phyloP scores from a whole-genome alignment of 2,329 filamentous ascomycete genomes.

The Blastomyces emzantsi region DNA sequence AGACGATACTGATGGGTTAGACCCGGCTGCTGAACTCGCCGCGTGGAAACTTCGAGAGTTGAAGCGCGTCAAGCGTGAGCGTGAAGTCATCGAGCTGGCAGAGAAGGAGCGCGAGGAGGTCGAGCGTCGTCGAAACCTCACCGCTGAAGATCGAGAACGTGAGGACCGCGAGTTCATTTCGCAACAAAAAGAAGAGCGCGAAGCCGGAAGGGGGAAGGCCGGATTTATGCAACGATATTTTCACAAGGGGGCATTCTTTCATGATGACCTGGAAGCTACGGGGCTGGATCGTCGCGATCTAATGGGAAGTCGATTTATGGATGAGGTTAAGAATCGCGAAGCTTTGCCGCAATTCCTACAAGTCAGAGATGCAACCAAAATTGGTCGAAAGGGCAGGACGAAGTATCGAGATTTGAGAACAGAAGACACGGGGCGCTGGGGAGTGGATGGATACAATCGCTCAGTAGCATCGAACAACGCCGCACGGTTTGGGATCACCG shows the following conservation, averaged over 20 bases:
- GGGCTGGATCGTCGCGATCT: constrained; percentile 73
- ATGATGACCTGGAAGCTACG: constrained; percentile 65
- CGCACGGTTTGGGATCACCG: constrained; percentile 32
- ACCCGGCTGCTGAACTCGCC: constrained; percentile 79
- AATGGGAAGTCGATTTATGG: constrained; percentile 73
- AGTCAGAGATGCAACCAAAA: constrained; percentile 83
- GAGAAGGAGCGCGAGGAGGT: constrained; percentile 84
- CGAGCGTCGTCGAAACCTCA: constrained; percentile 78
- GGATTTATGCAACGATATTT: constrained; percentile 92
- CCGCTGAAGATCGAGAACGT: constrained; percentile 70
- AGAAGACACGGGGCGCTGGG: constrained; percentile 90
- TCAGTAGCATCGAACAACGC: constrained; percentile 20
- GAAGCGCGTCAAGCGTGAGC: constrained; percentile 75
- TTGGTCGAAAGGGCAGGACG: constrained; percentile 85
- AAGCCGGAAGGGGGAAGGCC: constrained; percentile 68
- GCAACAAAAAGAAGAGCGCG: constrained; percentile 66
- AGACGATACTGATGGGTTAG: constrained; percentile 78
- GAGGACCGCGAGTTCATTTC: constrained; percentile 76
- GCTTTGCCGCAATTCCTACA: constrained; percentile 85
- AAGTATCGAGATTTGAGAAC: constrained; percentile 79
- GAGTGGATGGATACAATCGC: constrained; percentile 38
- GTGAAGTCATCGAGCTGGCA: constrained; percentile 70
- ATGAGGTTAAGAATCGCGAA: constrained; percentile 75
- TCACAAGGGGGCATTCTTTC: constrained; percentile 94
- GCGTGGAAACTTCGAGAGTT: constrained; percentile 94